phyloP scores from a whole-genome alignment of 208 protist species.

The Trypanosoma avium region DNA sequence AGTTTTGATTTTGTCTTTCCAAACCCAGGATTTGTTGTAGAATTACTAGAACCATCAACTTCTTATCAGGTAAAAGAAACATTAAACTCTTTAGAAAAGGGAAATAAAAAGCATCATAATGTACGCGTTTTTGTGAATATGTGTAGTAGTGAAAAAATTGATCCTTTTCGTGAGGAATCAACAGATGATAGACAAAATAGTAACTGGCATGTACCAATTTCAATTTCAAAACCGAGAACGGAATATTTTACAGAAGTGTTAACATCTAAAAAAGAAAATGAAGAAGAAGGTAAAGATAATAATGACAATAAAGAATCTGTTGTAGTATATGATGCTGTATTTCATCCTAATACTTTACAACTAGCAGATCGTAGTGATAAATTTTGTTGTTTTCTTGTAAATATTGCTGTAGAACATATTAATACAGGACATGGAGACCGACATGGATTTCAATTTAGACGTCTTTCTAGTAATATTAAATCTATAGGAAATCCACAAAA shows the following conservation, averaged over 20 bases:
- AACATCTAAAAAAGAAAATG: neutral
- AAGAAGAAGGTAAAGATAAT: neutral
- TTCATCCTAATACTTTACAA: slow-evolving; percentile 73
- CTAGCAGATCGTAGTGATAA: slow-evolving; percentile 70
- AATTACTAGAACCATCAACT: slow-evolving; percentile 72
- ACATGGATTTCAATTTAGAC: slow-evolving; percentile 72
- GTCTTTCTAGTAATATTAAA: slow-evolving; percentile 46
- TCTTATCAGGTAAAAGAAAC: slow-evolving; percentile 22
- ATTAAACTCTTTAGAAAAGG: slow-evolving; percentile 1
- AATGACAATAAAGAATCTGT: slow-evolving; percentile 29
- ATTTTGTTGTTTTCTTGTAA: slow-evolving; percentile 89
- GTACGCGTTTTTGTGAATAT: slow-evolving; percentile 71
- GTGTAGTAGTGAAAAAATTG: slow-evolving; percentile 82
- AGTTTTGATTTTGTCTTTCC: slow-evolving; percentile 93
- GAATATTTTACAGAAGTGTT: slow-evolving; percentile 43
- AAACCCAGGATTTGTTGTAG: slow-evolving; percentile 67
- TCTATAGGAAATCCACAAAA: slow-evolving; percentile 80
- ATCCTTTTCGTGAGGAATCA: slow-evolving; percentile 67
- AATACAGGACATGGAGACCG: slow-evolving; percentile 81
- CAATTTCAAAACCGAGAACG: slow-evolving; percentile 68
- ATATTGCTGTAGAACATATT: slow-evolving; percentile 93
- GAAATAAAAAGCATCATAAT: neutral
- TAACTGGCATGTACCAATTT: slow-evolving; percentile 88
- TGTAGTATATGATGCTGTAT: slow-evolving; percentile 86
- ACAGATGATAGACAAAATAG: slow-evolving; percentile 62